These are phyloP conservation scores for Penicilliopsis zonata DNA, from an alignment of 495 filamentous ascomycete genomes.

Conservation along the genomic window DNA sequence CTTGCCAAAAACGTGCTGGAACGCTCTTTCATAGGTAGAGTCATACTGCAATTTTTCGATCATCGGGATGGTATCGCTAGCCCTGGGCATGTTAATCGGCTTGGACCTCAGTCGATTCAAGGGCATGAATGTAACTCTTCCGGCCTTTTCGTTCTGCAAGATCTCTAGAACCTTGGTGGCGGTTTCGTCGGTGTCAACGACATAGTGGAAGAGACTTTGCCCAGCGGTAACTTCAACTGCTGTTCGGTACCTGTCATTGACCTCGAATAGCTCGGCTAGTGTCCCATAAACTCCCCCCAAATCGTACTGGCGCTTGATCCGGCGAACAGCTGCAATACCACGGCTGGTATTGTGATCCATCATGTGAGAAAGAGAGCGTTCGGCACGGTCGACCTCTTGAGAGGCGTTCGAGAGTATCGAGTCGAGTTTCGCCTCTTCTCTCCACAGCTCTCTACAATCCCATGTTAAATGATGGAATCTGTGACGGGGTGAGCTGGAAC, in stretches of 20 bases:
- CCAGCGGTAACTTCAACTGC: conserved; percentile 91
- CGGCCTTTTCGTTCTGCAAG: conserved; percentile 65
- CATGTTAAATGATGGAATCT: background rate
- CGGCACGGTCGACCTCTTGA: conserved; percentile 60
- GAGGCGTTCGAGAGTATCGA: conserved; percentile 64
- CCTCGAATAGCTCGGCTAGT: conserved; percentile 78
- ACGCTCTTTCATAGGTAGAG: conserved; percentile 64
- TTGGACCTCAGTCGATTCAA: conserved; percentile 64
- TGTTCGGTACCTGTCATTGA: conserved; percentile 72
- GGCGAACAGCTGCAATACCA: conserved; percentile 70
- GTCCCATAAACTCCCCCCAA: conserved; percentile 88
- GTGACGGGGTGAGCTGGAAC: conserved; percentile 6
- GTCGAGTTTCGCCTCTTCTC: conserved; percentile 79
- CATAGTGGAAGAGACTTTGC: conserved; percentile 88
- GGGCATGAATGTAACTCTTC: conserved; percentile 93
- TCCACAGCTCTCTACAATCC: conserved; percentile 51
- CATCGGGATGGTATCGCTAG: conserved; percentile 77
- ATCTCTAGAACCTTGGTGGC: conserved; percentile 69
- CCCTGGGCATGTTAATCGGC: conserved; percentile 63
- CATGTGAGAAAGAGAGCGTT: conserved; percentile 62
- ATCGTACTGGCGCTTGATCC: conserved; percentile 62
- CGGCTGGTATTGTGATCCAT: conserved; percentile 83
- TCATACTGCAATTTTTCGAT: conserved; percentile 79
- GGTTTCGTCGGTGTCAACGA: conserved; percentile 86
- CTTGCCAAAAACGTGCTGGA: conserved; percentile 89